Evolutionary conservation across 129 eudicot genomes (phyloP).

Genomic region (Tanacetum coccineum): DNA sequence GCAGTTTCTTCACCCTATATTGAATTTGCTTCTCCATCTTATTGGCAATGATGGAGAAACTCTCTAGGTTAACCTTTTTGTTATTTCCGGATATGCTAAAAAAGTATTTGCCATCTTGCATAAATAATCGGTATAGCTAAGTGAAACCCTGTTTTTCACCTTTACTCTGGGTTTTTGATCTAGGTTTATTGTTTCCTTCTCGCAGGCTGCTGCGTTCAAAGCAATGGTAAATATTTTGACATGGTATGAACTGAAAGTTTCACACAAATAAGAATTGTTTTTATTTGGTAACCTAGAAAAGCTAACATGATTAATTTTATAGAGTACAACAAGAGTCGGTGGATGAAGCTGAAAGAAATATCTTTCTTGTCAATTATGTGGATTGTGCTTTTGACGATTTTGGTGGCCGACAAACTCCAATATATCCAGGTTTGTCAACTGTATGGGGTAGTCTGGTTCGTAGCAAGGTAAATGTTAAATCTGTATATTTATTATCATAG

Average conservation of each 20-base stretch:
- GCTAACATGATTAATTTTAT: neutral
- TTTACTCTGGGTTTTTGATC: neutral
- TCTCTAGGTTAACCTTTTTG: slow-evolving; percentile 55
- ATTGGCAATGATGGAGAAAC: slow-evolving; percentile 98
- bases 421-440: too few relatives aligned
- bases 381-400: slow-evolving; percentile 97
- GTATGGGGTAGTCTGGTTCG: too few relatives aligned
- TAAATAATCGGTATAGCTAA: slow-evolving; percentile 13
- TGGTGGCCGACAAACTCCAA: slow-evolving; percentile 24
- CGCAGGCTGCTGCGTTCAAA: slow-evolving; percentile 96
- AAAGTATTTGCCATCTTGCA: neutral
- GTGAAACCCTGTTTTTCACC: slow-evolving; percentile 16
- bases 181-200: slow-evolving; percentile 9
- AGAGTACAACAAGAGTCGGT: slow-evolving; percentile 98
- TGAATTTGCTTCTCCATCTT: slow-evolving; percentile 98
- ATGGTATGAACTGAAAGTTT: slow-evolving; percentile 45
- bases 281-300: slow-evolving; percentile 11
- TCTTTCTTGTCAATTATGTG: slow-evolving; percentile 84
- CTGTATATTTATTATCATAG: too few relatives aligned
- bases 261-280: slow-evolving; percentile 1
- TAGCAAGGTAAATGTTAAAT: too few relatives aligned
- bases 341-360: slow-evolving; percentile 95
- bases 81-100: neutral
- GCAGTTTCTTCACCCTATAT: slow-evolving; percentile 94
- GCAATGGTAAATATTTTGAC: slow-evolving; percentile 97